Evolutionary conservation across 2,329 filamentous ascomycete genomes (phyloP).

Genomic region (Colletotrichum coccodes): DNA sequence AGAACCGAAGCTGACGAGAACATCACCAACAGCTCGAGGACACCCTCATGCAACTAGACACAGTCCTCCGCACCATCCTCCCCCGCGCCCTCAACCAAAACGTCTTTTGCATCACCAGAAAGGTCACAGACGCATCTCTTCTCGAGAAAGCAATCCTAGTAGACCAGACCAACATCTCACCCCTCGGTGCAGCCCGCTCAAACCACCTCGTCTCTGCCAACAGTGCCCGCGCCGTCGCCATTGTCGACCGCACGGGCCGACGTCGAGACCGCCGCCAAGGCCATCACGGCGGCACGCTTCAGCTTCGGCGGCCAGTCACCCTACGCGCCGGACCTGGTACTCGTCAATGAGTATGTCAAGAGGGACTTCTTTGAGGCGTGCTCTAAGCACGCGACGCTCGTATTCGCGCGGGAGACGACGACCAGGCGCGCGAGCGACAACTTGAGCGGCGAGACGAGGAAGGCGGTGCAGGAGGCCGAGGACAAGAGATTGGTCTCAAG

Average conservation of each 20-base stretch:
- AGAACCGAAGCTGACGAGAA: neutral
- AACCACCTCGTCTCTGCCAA: conserved; percentile 33
- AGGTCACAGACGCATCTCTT: conserved; percentile 10
- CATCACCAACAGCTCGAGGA: conserved; percentile 19
- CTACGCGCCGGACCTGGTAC: conserved; percentile 70
- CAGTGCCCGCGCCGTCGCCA: conserved; percentile 53
- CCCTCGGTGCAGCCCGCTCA: neutral
- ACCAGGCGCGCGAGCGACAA: conserved; percentile 33
- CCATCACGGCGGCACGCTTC: conserved; percentile 64
- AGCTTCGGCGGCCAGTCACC: conserved; percentile 65
- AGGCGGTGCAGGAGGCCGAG: conserved; percentile 38
- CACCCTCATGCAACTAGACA: conserved; percentile 19
- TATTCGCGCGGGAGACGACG: conserved; percentile 44
- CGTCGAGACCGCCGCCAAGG: conserved; percentile 60
- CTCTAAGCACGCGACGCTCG: conserved; percentile 35
- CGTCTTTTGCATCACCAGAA: conserved; percentile 26
- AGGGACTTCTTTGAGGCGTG: conserved; percentile 58
- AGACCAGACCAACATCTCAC: conserved; percentile 13
- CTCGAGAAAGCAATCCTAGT: conserved; percentile 20
- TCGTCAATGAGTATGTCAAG: conserved; percentile 73
- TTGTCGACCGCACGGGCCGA: conserved; percentile 72
- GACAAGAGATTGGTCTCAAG: conserved; percentile 35
- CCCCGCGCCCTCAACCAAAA: conserved; percentile 21
- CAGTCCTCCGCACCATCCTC: conserved; percentile 17
- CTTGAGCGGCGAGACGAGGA: conserved; percentile 34